Evolutionary conservation across 2,329 filamentous ascomycete species (phyloP), one percentile per base, ranked within the genome.

Genomic region (Chaetomium olivaceum): DNA sequence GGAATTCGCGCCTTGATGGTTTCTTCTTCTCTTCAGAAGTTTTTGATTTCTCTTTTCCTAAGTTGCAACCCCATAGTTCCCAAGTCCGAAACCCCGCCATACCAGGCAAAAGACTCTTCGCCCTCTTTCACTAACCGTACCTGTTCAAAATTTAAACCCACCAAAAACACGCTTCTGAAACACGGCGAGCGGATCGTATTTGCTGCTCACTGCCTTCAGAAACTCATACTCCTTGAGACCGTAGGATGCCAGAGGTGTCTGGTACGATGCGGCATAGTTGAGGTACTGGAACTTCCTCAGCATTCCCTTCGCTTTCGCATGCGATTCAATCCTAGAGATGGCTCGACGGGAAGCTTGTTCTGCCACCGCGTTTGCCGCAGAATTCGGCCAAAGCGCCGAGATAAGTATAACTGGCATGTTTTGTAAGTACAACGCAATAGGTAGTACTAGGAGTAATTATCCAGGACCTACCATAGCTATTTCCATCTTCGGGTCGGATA

Each of bases 261-360:
- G 59, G 19, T 48, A 46, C 9, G 36, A 33, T 5, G 51, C 59
- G 16, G 59, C 59, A 33, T 62, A 62, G 36, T 62, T 62, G 33
- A 62, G 23, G 48, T 62, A 62, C 33, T 46, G 59, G 19, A 62
- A 62, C n/a, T 31, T 56, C 11, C 39, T 29, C 36, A 62, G 51
- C 51, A 62, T 6, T 19, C 59, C 59, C 48, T 61, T 19, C 14
- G 48, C 58, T 21, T 23, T 27, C 9, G 58, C 58, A 3, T 21
- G 48, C 14, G 43, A 29, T 16, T 43, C 48, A 1, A 61, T 43
- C 5, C 21, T 31, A 6, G 48, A 25, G n/a, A 61, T 16, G 27
- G 50, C 33, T 21, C 29, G 21, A 21, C 33, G 58, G 11, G 58
- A 39, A 21, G 54, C 50, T 23, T 39, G n/a, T 3, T 55, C 59